Base-by-base conservation (phyloP, 2,329 filamentous ascomycete species). In the Gaeumannomyces tritici region DNA sequence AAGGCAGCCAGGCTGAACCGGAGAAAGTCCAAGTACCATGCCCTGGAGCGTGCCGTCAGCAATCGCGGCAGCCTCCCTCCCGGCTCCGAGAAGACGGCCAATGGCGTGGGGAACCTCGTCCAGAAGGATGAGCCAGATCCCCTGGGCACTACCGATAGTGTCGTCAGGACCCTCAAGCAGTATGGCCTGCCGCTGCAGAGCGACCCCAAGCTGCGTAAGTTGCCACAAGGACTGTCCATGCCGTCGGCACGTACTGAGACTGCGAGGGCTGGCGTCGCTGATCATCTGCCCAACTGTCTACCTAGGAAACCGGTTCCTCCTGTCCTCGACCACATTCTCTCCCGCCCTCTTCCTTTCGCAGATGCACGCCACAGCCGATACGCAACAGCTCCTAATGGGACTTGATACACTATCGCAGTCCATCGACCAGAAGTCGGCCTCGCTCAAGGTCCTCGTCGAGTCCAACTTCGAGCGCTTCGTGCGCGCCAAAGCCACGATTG, bases 391-490 rank as follows among this genome's bases (percentile, higher is more conserved):
- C 1, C 80, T 96, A 15, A 81, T 85, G 59, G 96, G 95, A 3
- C 83, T 99, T 26, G 89, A 96, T 67, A 87, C 89, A 64, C 84
- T 99, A 26, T 95, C 92, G 24, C 85, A 85, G 65, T 97, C 93
- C 0, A 99, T 99, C 70, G 95, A 98, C 70, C 91, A 98, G 76
- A 99, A 99, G 75, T 97, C 93, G 0, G 95, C 93, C 0, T 97
- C 93, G 4, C 83, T 99, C 65, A 99, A 99, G 73, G 90, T 96
- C 13, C 83, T 99, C 24, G 95, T 99, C 28, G 95, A 99, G 74
- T 93, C 91, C 66, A 99, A 99, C 73, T 99, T 99, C 72, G 96
- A 99, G 75, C 89, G 93, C 67, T 99, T 99, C 77, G 95, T 99
- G 62, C 89, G 91, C 66, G 95, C 95, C 56, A 99, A 99, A 75